Conservation (phyloP, 345 rosid genomes). For the Toxicodendron radicans region DNA sequence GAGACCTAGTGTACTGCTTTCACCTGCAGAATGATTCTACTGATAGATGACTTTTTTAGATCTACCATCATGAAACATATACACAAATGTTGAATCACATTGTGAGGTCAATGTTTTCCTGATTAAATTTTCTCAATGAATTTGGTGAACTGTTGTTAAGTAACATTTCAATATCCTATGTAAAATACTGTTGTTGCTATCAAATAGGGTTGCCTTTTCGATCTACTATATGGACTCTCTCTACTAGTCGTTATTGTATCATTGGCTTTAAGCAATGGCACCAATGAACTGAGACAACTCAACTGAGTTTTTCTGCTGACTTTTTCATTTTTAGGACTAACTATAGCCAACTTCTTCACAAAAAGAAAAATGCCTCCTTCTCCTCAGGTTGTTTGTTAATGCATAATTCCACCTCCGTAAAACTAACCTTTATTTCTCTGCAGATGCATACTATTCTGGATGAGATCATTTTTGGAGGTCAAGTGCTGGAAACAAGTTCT, state of each 20-base stretch:
- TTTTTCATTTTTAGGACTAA: not conserved
- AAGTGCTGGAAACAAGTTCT: slow-evolving; percentile 89
- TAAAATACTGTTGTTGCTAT: not conserved
- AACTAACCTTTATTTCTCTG: slow-evolving; percentile 16
- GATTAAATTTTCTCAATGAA: not conserved
- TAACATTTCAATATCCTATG: not conserved
- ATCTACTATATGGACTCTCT: too few species aligned
- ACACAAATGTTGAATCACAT: not conserved
- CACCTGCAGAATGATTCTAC: not conserved
- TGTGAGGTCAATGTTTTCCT: not conserved
- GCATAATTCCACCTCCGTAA: not conserved
- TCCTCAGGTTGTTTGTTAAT: not conserved
- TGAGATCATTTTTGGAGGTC: slow-evolving; percentile 91
- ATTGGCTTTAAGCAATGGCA: too few species aligned
- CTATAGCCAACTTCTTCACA: too few species aligned
- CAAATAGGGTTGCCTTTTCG: not conserved
- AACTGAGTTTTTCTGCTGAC: not conserved
- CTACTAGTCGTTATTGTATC: too few species aligned
- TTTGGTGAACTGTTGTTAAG: not conserved
- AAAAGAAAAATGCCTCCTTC: too few species aligned
- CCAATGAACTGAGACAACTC: too few species aligned
- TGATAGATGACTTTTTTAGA: not conserved
- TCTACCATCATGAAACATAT: not conserved
- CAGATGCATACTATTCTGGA: slow-evolving; percentile 85
- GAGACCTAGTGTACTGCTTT: not conserved